phyloP scores from a whole-genome alignment of 164 flowering plant species.

The Umbilicus rupestris region DNA sequence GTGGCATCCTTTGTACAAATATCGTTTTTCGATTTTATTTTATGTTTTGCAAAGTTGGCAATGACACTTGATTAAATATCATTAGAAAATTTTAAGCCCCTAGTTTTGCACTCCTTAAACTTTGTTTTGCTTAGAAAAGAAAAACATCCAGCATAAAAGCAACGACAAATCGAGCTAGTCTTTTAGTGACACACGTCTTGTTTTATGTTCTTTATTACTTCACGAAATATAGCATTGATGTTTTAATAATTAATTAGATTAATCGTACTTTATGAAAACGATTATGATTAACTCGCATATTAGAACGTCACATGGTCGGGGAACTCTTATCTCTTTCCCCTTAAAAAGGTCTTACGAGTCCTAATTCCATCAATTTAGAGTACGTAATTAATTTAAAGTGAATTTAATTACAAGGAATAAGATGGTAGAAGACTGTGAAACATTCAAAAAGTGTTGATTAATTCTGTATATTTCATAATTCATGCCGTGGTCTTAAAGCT shows the following conservation, averaged over 20 bases:
- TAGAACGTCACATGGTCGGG: neutral
- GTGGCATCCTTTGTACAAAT: no score
- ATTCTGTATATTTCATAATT: no score
- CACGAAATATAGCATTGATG: neutral
- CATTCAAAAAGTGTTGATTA: no score
- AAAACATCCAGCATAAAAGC: neutral
- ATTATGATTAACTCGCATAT: neutral
- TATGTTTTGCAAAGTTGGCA: no score
- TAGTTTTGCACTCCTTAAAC: neutral
- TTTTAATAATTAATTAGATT: neutral
- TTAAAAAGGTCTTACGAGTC: neutral
- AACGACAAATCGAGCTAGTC: neutral
- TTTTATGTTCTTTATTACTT: neutral
- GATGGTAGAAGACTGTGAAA: no score
- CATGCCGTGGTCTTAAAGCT: no score
- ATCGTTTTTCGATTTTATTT: no score
- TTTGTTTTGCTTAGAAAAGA: neutral
- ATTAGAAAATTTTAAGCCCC: neutral
- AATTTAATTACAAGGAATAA: no score
- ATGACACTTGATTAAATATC: no score
- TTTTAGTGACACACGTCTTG: constrained; percentile 3
- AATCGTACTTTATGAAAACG: neutral
- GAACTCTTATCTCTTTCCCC: neutral
- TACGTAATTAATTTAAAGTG: no score
- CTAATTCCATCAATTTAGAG: no score